A percentile compares a stretch with the other conserved stretches of the same genome.
Evolutionary conservation across 2,329 filamentous ascomycete genomes (phyloP).

Genomic region (Fusarium anguioides): DNA sequence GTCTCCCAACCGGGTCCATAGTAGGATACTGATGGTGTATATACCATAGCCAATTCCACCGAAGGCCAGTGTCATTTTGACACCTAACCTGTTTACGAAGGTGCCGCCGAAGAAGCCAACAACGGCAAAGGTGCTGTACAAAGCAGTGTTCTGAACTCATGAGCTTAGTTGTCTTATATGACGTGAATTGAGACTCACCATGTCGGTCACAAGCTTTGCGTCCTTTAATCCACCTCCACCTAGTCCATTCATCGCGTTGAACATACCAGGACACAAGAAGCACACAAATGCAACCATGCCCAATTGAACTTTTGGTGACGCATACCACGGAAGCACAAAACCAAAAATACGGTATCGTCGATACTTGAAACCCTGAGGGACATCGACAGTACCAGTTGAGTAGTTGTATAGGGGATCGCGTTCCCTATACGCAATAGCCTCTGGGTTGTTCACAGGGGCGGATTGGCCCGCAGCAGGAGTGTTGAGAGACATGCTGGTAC

Average conservation of each 20-base stretch:
- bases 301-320: constrained; percentile 77
- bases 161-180: neutral
- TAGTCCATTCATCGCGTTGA: constrained; percentile 73
- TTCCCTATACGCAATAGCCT: constrained; percentile 11
- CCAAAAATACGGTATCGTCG: constrained; percentile 33
- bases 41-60: constrained; percentile 81
- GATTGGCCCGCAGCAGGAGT: constrained; percentile 36
- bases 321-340: constrained; percentile 65
- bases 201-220: constrained; percentile 54
- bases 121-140: constrained; percentile 76
- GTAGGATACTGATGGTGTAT: constrained; percentile 73
- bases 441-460: constrained; percentile 30
- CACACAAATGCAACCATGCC: constrained; percentile 68
- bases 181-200: constrained; percentile 32
- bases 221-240: constrained; percentile 68
- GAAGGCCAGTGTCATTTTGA: constrained; percentile 73
- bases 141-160: constrained; percentile 57
- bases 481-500: constrained; percentile 29
- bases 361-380: constrained; percentile 37
- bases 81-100: constrained; percentile 78
- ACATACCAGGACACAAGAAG: constrained; percentile 77
- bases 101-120: constrained; percentile 78
- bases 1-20: constrained; percentile 69
- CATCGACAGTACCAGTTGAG: constrained; percentile 18
- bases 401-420: constrained; percentile 20